A percentile compares a stretch with the other conserved stretches of the same genome.
These are phyloP conservation scores for Quercus aquifolioides DNA, from an alignment of 306 rosid genomes.

Conservation along the genomic window DNA sequence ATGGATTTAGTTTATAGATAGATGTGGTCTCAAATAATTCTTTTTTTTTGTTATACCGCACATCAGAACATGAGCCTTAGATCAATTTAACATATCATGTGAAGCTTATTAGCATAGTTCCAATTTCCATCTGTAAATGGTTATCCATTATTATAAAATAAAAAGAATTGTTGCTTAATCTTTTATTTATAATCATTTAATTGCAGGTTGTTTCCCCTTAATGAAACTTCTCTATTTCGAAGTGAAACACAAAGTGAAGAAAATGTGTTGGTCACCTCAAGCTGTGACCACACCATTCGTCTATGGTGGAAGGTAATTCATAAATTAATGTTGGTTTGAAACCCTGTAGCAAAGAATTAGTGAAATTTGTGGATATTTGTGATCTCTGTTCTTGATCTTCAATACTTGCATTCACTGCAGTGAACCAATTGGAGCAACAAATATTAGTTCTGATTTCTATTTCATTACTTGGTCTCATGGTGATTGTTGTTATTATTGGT, in stretches of 20 bases:
- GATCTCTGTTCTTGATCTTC: background rate
- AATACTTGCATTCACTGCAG: background rate
- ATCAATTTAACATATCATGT: background rate
- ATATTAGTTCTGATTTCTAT: background rate
- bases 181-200: constrained; percentile 13
- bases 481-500: background rate
- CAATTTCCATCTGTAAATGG: background rate
- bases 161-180: constrained; percentile 15
- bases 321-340: constrained; percentile 3
- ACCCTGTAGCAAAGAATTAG: background rate
- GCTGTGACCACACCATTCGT: constrained; percentile 80
- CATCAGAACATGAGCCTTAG: background rate
- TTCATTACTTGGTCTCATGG: background rate
- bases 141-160: background rate
- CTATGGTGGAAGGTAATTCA: constrained; percentile 77
- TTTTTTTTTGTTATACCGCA: background rate
- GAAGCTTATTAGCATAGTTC: background rate
- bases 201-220: constrained; percentile 68
- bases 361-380: background rate
- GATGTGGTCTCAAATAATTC: background rate
- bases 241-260: constrained; percentile 35
- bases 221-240: constrained; percentile 45
- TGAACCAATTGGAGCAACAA: background rate
- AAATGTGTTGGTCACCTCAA: constrained; percentile 69
- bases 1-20: background rate